A percentile compares a stretch with the other conserved stretches of the same genome.
These are phyloP conservation scores for Sporothrix sp. DNA, from an alignment of 2,329 filamentous ascomycete species.

Conservation along the genomic window DNA sequence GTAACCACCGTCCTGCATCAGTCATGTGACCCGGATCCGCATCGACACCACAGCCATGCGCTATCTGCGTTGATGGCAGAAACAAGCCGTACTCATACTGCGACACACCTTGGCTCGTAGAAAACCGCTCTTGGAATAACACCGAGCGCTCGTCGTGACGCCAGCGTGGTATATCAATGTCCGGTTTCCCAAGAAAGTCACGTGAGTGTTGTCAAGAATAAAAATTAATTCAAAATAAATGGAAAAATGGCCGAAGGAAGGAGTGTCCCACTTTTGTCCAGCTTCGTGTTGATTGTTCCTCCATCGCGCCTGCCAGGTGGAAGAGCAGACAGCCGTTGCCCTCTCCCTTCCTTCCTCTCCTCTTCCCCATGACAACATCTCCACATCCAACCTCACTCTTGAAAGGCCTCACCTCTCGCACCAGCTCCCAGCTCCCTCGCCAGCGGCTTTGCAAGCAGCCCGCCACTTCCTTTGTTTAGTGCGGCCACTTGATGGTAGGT, in stretches of 20 bases:
- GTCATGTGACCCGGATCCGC: too few relatives aligned
- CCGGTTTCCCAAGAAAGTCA: too few relatives aligned
- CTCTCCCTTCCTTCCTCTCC: background rate
- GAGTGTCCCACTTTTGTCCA: slow-evolving; percentile 9
- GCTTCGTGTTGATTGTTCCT: slow-evolving; percentile 1
- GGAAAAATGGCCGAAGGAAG: background rate
- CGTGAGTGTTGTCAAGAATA: background rate
- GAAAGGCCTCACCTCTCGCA: background rate
- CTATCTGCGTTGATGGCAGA: too few relatives aligned
- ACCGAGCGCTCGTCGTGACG: too few relatives aligned
- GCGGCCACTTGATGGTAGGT: too few relatives aligned
- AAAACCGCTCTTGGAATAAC: too few relatives aligned
- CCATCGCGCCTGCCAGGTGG: slow-evolving; percentile 12
- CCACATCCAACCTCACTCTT: background rate
- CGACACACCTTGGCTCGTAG: too few relatives aligned
- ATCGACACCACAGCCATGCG: too few relatives aligned
- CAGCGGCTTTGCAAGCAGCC: background rate
- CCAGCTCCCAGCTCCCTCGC: background rate
- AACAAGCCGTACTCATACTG: too few relatives aligned
- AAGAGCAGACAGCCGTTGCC: slow-evolving; percentile 2
- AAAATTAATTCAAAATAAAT: slow-evolving; percentile 3
- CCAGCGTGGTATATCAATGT: too few relatives aligned
- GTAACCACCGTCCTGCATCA: too few relatives aligned
- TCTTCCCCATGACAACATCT: background rate
- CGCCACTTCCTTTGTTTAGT: background rate